Evolutionary conservation across 1,284 basidiomycete genomes (phyloP), one percentile per base, ranked within the genome.

Genomic region (Moesziomyces globuligerus): DNA sequence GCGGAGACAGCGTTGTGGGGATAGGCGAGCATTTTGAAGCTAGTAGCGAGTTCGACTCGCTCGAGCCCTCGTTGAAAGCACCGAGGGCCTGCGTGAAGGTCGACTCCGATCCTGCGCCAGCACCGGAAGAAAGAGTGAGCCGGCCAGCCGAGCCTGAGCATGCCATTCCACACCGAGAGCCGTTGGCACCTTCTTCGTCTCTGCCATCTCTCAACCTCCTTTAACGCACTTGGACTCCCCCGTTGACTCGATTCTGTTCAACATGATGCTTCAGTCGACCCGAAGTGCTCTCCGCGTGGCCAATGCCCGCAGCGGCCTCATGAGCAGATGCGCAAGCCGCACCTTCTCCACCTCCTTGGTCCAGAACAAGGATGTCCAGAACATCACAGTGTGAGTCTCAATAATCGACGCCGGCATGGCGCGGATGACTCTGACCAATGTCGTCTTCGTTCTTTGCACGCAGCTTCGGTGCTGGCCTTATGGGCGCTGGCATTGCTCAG

Each of bases 401-500:
- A 17, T 8, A 1, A 3, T 20, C 41, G 10, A 9, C 13, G 5
- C 10, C 9, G 23, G 13, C 11, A 24, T 20, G 20, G 15, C 21
- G 8, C 1, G 26, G 4, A 11, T 6, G 15, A 7, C 32, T 32
- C 53, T 67, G 26, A 50, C 43, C 11, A 3, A 7, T 6, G 8
- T 26, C 10, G 6, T 18, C 17, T n/a, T 18, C 11, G 5, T 15
- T 44, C 4, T 2, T 26, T 20, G 23, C n/a, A 17, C 18, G 20
- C 53, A 79, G 78, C 44, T 81, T 80, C 49, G 80, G 80, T 42
- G 80, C 77, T 26, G 80, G 80, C 54, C 74, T 81, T 42, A 81
- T 81, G 80, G 80, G 80, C 21, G 79, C 79, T 18, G 80, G 80
- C 34, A 81, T 81, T 39, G 80, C 80, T 13, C 80, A 81, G 59